Evolutionary conservation across 495 filamentous ascomycete genomes (phyloP).

Genomic region (Podospora sp.): DNA sequence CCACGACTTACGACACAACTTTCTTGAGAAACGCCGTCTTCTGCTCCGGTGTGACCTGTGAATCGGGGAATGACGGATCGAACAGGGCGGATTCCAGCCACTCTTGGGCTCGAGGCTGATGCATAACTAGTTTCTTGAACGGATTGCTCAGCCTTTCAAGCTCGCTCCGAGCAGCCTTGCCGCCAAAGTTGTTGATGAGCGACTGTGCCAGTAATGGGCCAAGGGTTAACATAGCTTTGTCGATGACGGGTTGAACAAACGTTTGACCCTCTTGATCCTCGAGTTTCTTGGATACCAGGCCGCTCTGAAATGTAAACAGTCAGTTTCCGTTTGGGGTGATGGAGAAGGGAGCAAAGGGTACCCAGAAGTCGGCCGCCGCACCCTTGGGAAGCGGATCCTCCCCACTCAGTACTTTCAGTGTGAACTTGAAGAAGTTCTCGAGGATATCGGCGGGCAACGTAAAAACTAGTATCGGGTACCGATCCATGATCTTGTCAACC

Average conservation of each 20-base stretch:
- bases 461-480: constrained; percentile 62
- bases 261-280: too few relatives aligned
- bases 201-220: constrained; percentile 62
- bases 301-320: constrained; percentile 40
- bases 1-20: constrained; percentile 52
- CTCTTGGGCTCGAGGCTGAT: constrained; percentile 58
- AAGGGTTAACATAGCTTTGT: constrained; percentile 58
- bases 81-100: constrained; percentile 65
- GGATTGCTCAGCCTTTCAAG: constrained; percentile 75
- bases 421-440: constrained; percentile 75
- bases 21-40: constrained; percentile 63
- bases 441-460: constrained; percentile 51
- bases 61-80: constrained; percentile 59
- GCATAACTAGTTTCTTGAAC: constrained; percentile 72
- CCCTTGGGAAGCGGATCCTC: constrained; percentile 79
- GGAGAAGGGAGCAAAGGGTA: constrained; percentile 44
- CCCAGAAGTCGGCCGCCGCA: constrained; percentile 81
- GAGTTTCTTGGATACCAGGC: constrained; percentile 49
- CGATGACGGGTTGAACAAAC: constrained; percentile 49
- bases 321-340: neutral
- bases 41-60: constrained; percentile 61
- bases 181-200: constrained; percentile 70
- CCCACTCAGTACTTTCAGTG: constrained; percentile 68
- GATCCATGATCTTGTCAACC: constrained; percentile 64
- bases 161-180: constrained; percentile 75